Evolutionary conservation across 805 yeast genomes (phyloP).

Genomic region (Candida koratica): DNA sequence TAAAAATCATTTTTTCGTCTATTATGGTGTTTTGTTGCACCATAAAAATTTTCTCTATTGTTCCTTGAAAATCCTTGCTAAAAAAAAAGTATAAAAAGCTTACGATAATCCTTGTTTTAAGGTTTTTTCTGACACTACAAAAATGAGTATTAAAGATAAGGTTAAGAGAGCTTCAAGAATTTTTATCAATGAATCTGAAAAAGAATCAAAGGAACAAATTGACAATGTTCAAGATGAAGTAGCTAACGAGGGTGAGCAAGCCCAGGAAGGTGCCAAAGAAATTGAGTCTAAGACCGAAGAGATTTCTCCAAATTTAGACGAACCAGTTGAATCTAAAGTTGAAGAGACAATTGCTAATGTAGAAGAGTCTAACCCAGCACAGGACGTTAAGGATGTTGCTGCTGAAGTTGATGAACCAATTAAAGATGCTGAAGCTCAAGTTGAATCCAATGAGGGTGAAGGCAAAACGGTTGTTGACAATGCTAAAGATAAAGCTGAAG

Average conservation of each 20-base stretch:
- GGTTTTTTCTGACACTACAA: background rate
- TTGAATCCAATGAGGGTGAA: constrained; percentile 3
- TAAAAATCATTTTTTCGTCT: constrained; percentile 4
- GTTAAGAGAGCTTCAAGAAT: constrained; percentile 38
- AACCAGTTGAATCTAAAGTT: constrained; percentile 13
- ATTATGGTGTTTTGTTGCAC: constrained; percentile 4
- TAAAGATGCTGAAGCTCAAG: constrained; percentile 8
- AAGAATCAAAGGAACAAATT: constrained; percentile 11
- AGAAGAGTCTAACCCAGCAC: constrained; percentile 8
- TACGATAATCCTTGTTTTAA: background rate
- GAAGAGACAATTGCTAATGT: constrained; percentile 18
- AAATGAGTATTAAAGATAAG: constrained; percentile 37
- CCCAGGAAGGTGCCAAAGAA: constrained; percentile 6
- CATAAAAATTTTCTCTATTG: constrained; percentile 7
- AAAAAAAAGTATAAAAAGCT: constrained; percentile 10
- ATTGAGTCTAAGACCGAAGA: constrained; percentile 12
- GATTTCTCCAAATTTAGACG: constrained; percentile 4
- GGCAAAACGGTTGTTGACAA: constrained; percentile 2
- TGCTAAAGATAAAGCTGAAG: constrained; percentile 17
- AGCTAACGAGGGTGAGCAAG: constrained; percentile 8
- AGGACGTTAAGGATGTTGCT: constrained; percentile 8
- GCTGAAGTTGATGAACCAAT: constrained; percentile 10
- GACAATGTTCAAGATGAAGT: constrained; percentile 5
- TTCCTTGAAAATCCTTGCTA: constrained; percentile 4
- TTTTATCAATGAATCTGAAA: constrained; percentile 27